A percentile compares a stretch with the other conserved stretches of the same genome.
Conservation (phyloP, 2,329 filamentous ascomycete species). For the Aspergillus sp. region DNA sequence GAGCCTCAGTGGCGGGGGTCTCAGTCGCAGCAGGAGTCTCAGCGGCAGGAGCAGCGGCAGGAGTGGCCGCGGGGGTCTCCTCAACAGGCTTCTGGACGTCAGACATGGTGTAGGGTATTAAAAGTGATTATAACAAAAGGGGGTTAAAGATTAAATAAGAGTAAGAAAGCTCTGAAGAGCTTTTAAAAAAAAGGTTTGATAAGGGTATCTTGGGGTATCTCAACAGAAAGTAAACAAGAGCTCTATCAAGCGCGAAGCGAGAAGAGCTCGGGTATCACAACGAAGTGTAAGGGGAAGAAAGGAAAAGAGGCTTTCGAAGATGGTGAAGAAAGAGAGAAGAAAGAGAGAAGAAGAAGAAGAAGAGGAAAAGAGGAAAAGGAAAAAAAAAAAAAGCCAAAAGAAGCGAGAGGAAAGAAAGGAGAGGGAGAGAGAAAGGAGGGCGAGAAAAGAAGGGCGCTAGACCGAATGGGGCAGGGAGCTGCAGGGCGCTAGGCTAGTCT, state of each 20-base stretch:
- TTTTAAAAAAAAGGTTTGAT: conserved; percentile 4
- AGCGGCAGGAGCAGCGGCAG: conserved; percentile 32
- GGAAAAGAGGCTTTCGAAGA: conserved; percentile 4
- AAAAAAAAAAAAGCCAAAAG: conserved; percentile 16
- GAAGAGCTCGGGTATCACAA: conserved; percentile 38
- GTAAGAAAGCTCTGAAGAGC: too few relatives aligned
- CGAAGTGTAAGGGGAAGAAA: conserved; percentile 17
- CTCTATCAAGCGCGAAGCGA: conserved; percentile 23
- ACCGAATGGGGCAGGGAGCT: background rate
- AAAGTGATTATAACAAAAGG: conserved; percentile 11
- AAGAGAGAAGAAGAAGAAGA: conserved; percentile 16
- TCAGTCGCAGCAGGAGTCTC: conserved; percentile 24
- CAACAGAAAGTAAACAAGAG: conserved; percentile 27
- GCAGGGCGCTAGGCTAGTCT: background rate
- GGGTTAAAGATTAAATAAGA: background rate
- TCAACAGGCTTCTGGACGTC: conserved; percentile 68
- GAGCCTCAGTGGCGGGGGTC: conserved; percentile 23
- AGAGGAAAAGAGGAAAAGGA: conserved; percentile 14
- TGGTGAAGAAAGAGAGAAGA: conserved; percentile 7
- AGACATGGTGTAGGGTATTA: conserved; percentile 56
- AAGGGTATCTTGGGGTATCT: conserved; percentile 25
- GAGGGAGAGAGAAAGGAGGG: conserved; percentile 13
- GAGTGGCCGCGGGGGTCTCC: conserved; percentile 46
- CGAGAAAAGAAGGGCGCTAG: conserved; percentile 10
- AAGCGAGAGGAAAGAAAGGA: conserved; percentile 22